Conservation (phyloP, 169 alveolate genomes). For the Cryptosporidium bovis region DNA sequence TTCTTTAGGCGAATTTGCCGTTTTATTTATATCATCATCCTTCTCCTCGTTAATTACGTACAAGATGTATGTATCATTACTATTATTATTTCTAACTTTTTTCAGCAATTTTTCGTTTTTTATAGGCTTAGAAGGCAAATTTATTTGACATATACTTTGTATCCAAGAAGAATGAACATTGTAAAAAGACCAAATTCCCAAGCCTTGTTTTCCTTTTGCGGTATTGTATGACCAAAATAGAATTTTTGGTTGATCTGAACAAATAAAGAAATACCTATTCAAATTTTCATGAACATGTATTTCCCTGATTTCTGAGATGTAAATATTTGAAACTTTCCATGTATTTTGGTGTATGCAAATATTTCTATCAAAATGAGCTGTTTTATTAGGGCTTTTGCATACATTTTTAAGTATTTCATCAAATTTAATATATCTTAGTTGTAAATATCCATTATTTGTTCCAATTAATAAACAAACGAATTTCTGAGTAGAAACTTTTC, state of each 20-base stretch:
- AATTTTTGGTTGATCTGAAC: conserved; percentile 67
- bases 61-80: conserved; percentile 17
- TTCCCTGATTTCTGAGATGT: conserved; percentile 32
- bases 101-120: not conserved
- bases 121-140: not conserved
- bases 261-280: conserved; percentile 52
- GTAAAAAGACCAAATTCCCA: conserved; percentile 63
- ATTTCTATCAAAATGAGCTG: not conserved
- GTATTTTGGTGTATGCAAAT: conserved; percentile 28
- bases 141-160: conserved; percentile 20
- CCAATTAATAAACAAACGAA: conserved; percentile 31
- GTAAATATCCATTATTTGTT: conserved; percentile 56
- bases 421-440: conserved; percentile 21
- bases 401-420: not conserved
- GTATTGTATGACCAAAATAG: conserved; percentile 25
- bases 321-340: conserved; percentile 47
- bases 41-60: conserved; percentile 28
- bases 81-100: not conserved
- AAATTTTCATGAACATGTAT: conserved; percentile 13
- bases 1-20: not conserved
- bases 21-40: not conserved
- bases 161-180: conserved; percentile 70
- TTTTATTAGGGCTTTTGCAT: not conserved
- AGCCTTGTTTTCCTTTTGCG: conserved; percentile 9
- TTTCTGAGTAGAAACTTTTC: not conserved